Evolutionary conservation across 164 flowering plant species (phyloP), one percentile per base, ranked within the genome.

Genomic region (Magnolia sinica): DNA sequence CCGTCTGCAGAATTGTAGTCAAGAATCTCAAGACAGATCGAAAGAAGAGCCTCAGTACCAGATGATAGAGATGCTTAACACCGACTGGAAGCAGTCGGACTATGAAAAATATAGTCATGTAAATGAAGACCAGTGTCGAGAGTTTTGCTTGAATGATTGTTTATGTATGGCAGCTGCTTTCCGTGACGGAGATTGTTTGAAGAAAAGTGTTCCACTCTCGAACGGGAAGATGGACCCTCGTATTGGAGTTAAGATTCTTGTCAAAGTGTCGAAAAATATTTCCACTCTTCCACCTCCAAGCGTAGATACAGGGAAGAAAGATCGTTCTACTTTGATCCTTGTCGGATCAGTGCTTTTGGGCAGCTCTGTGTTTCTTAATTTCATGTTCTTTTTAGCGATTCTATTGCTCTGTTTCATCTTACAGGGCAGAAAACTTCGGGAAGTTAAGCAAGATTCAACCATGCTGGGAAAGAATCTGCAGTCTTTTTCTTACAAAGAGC

Each of bases 1-100:
- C 75, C n/a, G 22, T 5, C 11, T 80, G 0, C 89, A 78, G 22
- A 74, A 72, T 4, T 88, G 91, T 50, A 82, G 71, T n/a, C 7
- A 13, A 0, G 23, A 27, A 0, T 7, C 14, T 18, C 11, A 13
- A 8, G 18, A 50, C 7, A 31, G 68, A 20, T 65, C 24, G 68
- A 23, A 23, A 65, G 71, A 14, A 9, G 14, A 49, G 4, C 71
- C 16, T 68, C 50, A 16, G 71, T 71, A 31, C 50, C 24, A 64
- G 10, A 16, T 64, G 70, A 24, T 1, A 16, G 63, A 77, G 50
- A 67, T 67, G 70, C 22, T 20, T 24, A 8, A 66, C 72, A 51
- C 70, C 0, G 65, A 73, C 27, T 73, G 79, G 79, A 72, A 76
- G 0, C 18, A 2, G 8, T 49, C 50, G 6, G 67, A 73, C 24